phyloP scores from a whole-genome alignment of 306 rosid species.

The Quercus aquifolioides region DNA sequence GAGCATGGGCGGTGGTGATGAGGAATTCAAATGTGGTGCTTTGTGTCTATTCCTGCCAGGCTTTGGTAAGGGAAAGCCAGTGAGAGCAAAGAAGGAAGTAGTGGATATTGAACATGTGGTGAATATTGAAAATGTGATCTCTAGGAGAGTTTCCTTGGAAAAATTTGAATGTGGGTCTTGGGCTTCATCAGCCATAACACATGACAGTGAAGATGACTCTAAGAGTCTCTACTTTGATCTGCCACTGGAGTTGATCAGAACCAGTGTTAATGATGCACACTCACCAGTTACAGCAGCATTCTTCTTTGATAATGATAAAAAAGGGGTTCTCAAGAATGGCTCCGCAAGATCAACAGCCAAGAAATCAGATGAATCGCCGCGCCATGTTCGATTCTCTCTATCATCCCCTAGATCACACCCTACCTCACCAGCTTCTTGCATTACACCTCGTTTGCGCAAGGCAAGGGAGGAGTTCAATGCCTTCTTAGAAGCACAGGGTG shows the following conservation, averaged over 20 bases:
- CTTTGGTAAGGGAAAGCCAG: constrained; percentile 51
- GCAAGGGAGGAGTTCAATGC: constrained; percentile 77
- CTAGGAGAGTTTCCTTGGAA: constrained; percentile 75
- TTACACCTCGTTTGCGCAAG: constrained; percentile 62
- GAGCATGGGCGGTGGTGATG: constrained; percentile 22
- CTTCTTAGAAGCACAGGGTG: constrained; percentile 68
- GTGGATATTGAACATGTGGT: constrained; percentile 11
- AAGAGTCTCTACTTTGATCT: constrained; percentile 61
- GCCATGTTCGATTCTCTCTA: constrained; percentile 64
- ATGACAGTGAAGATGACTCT: constrained; percentile 44
- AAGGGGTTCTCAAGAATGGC: constrained; percentile 58
- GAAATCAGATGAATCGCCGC: constrained; percentile 52
- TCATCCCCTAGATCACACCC: constrained; percentile 52
- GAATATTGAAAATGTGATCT: constrained; percentile 29
- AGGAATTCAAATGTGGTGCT: constrained; percentile 64
- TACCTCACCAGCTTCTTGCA: constrained; percentile 58
- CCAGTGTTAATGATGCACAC: constrained; percentile 38
- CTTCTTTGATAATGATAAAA: constrained; percentile 47
- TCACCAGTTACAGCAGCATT: constrained; percentile 52
- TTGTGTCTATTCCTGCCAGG: constrained; percentile 75
- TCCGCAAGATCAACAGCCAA: constrained; percentile 34
- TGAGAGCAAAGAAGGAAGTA: constrained; percentile 40
- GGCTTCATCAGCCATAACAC: constrained; percentile 62
- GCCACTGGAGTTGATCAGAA: constrained; percentile 66
- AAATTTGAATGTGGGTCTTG: constrained; percentile 94